phyloP scores from a whole-genome alignment of 2,329 filamentous ascomycete species.

The Rutstroemia sydowiana region DNA sequence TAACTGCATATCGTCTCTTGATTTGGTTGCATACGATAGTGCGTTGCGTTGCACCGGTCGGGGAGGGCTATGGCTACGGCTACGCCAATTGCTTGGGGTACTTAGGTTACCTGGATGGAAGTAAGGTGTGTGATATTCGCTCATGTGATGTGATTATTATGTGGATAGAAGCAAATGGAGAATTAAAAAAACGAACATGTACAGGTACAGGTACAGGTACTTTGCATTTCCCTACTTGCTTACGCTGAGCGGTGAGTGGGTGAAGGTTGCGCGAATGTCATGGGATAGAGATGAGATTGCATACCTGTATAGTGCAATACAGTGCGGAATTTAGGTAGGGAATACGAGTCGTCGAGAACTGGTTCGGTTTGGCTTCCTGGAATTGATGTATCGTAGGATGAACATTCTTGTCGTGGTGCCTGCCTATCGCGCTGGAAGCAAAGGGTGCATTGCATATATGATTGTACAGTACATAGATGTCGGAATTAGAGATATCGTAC shows the following conservation, averaged over 20 bases:
- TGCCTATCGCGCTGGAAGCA: no score
- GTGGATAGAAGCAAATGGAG: neutral
- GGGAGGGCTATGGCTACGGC: no score
- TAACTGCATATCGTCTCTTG: neutral
- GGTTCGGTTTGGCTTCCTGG: neutral
- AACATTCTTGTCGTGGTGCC: neutral
- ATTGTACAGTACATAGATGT: no score
- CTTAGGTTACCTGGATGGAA: neutral
- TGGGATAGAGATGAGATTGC: neutral
- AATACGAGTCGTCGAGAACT: no score
- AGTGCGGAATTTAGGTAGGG: neutral
- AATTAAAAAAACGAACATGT: neutral
- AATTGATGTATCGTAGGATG: neutral
- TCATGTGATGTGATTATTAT: neutral
- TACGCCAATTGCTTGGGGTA: no score
- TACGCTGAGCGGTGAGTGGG: neutral
- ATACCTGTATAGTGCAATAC: neutral
- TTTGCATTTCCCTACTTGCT: neutral
- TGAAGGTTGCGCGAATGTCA: neutral
- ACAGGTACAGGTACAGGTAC: neutral
- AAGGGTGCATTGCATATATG: no score
- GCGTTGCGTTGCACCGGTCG: no score
- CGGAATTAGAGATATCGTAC: no score
- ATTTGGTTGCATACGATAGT: no score
- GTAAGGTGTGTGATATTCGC: neutral